Evolutionary conservation across 2,329 filamentous ascomycete genomes (phyloP), one percentile per base, ranked within the genome.

Genomic region (Fusarium palustre): DNA sequence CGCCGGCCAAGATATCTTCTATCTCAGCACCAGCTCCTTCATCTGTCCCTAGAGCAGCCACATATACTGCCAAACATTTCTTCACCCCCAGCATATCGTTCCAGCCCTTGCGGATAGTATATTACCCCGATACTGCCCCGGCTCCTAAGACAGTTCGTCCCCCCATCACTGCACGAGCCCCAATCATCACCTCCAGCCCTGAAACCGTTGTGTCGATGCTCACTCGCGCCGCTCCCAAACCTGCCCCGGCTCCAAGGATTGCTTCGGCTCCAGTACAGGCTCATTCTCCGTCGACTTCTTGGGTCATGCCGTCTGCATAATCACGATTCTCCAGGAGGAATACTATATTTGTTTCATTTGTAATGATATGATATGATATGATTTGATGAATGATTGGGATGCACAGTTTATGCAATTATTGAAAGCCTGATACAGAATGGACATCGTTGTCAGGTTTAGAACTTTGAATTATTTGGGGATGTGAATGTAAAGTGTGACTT

Each of bases 121-220:
- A 42, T 10, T 33, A 43, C 5, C 65, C 66, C 9, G 34, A 22
- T 1, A 70, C 53, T 5, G 64, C 68, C 12, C 55, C 48, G 2
- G 41, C 59, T 10, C 68, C 68, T 16, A 36, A 52, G 30, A 71
- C 47, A 22, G 60, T 33, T 18, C 46, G 41, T 7, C 43, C 68
- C 7, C 68, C 68, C 6, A 30, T 10, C 7, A 69, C 62, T 3
- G 64, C 55, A 6, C 59, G 49, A 13, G 55, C 68, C 5, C 68
- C 68, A 0, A 16, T 45, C 18, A 69, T 71, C 13, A 68, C 50
- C 3, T 46, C 41, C 3, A 57, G 36, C 15, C 64, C 68, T 11
- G 46, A 59, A n/a, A 43, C 69, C 8, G 65, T 69, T 36, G 55
- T 55, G 30, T 61, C 59, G 4, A 68, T 57, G 55, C 47, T 65